phyloP scores from a whole-genome alignment of 306 rosid genomes.

The Calophaca sinica region DNA sequence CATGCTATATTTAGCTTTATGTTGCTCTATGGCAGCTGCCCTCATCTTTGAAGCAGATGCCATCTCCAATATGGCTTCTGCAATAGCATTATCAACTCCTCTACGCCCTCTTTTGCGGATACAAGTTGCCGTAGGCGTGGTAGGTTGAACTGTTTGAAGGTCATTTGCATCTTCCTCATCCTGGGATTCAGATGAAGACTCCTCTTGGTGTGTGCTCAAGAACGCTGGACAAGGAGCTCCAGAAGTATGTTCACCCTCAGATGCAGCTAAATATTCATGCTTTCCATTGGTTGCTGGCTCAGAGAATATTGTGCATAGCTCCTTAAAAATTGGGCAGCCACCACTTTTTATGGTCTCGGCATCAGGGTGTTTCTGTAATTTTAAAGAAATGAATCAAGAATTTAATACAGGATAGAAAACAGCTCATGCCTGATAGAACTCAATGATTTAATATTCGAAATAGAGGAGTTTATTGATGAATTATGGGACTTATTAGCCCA shows the following conservation, averaged over 20 bases:
- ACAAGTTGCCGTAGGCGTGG: constrained; percentile 47
- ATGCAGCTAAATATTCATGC: constrained; percentile 53
- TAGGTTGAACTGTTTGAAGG: constrained; percentile 53
- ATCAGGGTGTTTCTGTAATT: constrained; percentile 73
- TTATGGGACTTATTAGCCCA: no score
- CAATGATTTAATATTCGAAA: no score
- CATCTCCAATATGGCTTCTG: constrained; percentile 80
- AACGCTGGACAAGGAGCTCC: constrained; percentile 48
- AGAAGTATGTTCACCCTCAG: constrained; percentile 48
- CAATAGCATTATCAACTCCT: constrained; percentile 71
- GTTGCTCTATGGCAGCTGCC: constrained; percentile 64
- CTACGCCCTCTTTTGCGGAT: constrained; percentile 74
- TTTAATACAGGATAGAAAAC: constrained; percentile 25
- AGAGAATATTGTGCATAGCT: constrained; percentile 72
- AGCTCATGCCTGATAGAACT: constrained; percentile 11
- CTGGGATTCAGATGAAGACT: constrained; percentile 62
- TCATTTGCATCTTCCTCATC: constrained; percentile 59
- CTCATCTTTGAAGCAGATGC: constrained; percentile 78
- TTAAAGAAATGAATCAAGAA: constrained; percentile 36
- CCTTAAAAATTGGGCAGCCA: constrained; percentile 76
- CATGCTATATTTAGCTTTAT: constrained; percentile 58
- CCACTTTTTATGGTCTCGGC: constrained; percentile 65
- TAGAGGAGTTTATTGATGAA: no score
- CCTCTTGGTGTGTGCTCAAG: constrained; percentile 50
- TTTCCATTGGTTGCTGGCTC: constrained; percentile 65